A percentile compares a stretch with the other conserved stretches of the same genome.
phyloP scores from a whole-genome alignment of 169 alveolate genomes.

The Babesia ovis region DNA sequence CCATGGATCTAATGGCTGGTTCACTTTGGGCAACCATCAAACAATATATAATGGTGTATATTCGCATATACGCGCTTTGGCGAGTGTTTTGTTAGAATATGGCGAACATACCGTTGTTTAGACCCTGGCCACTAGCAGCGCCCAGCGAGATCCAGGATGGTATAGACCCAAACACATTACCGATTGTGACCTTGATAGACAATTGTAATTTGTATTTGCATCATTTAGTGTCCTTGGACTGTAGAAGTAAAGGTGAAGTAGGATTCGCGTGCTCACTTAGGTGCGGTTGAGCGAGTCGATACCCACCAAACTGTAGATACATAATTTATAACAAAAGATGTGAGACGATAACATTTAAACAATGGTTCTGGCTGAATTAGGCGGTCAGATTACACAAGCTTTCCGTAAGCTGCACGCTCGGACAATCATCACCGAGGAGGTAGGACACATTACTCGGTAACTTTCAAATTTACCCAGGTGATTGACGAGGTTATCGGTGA shows the following conservation, averaged over 20 bases:
- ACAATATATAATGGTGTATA: too few relatives aligned
- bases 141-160: too few relatives aligned
- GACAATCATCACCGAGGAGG: slow-evolving; percentile 91
- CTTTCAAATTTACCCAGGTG: slow-evolving; percentile 34
- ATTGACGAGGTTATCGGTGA: slow-evolving; percentile 89
- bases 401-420: slow-evolving; percentile 90
- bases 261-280: not conserved
- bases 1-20: too few relatives aligned
- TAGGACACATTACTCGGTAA: slow-evolving; percentile 24
- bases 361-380: slow-evolving; percentile 97
- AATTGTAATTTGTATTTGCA: too few relatives aligned
- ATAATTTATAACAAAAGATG: not conserved
- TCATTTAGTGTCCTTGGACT: too few relatives aligned
- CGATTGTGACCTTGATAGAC: too few relatives aligned
- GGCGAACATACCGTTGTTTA: not conserved
- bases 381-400: slow-evolving; percentile 92
- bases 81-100: not conserved
- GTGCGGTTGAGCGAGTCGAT: slow-evolving; percentile 10
- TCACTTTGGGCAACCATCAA: too few relatives aligned
- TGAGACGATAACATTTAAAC: slow-evolving; percentile 14
- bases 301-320: not conserved
- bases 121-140: too few relatives aligned
- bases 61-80: not conserved
- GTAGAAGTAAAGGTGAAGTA: too few relatives aligned
- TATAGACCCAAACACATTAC: too few relatives aligned